Base-by-base conservation (phyloP, 2,329 filamentous ascomycete genomes). In the Arthroderma sp. region DNA sequence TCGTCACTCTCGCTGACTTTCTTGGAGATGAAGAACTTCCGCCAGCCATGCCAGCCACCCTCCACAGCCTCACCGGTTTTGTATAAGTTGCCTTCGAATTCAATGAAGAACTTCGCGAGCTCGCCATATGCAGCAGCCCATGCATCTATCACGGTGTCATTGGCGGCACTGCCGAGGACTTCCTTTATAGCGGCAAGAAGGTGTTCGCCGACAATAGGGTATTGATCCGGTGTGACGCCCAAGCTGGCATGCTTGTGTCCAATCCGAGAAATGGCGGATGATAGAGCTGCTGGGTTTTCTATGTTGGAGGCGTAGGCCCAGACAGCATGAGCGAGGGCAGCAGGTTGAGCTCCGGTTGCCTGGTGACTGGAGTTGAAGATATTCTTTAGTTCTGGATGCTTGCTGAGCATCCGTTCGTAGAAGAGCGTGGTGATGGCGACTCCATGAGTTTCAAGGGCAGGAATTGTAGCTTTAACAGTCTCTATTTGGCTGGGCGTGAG, bases 351-450 rank as follows among this genome's bases (percentile, higher is more conserved):
- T 36, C 79, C 77, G 1, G 72, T 82, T 36, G 66, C 65, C 62
- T 86, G 83, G 53, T 82, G 78, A 3, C 77, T 73, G 45, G 74
- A 66, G 59, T 85, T 85, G 72, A 86, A 86, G 65, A 80, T 70
- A 63, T 80, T 73, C 53, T 77, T 73, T 22, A 86, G 73, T 38
- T 77, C 71, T 0, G 80, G 80, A 48, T 83, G 69, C 34, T 77
- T 75, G 7, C 59, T 58, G 27, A 87, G 68, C 69, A 87, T 75
- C 56, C 76, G 78, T 49, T 70, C 69, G 69, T 88, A 87, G 68
- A 88, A 86, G 51, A 74, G 71, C n/a, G 70, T 71, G 4, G 82
- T 80, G 60, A 87, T 83, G 50, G 71, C 69, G 50, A 74, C 71
- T 57, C 83, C 83, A 57, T 86, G 77, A 49, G 80, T 70, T 22